Conservation (phyloP, 1,284 basidiomycete genomes). For the Marasmius fiardii region DNA sequence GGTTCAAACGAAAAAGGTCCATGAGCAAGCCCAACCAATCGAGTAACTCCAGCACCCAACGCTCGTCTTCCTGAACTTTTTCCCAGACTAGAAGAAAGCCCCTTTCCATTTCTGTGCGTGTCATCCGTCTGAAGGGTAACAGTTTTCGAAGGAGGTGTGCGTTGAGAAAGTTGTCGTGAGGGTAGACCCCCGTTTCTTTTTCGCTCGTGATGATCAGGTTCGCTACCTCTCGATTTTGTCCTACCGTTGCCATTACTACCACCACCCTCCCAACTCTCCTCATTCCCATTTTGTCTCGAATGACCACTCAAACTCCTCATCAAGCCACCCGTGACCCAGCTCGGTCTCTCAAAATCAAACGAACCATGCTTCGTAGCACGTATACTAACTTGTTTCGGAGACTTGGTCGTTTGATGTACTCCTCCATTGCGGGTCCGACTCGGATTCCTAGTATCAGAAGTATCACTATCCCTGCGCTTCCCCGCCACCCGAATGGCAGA, state of each 20-base stretch:
- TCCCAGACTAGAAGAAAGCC: conserved; percentile 31
- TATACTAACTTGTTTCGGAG: conserved; percentile 26
- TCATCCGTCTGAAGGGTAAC: conserved; percentile 15
- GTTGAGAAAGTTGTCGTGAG: not conserved
- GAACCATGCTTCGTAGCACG: conserved; percentile 53
- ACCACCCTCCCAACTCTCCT: conserved; percentile 12
- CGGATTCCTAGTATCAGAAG: conserved; percentile 4
- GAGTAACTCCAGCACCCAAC: conserved; percentile 24
- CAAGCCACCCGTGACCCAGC: conserved; percentile 28
- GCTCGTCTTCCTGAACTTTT: conserved; percentile 26
- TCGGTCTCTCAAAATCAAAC: conserved; percentile 71
- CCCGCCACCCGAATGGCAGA: no score
- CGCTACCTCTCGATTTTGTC: conserved; percentile 32
- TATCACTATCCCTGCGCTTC: conserved; percentile 11
- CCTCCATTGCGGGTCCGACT: not conserved
- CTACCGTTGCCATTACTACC: conserved; percentile 18
- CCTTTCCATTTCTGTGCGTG: conserved; percentile 16
- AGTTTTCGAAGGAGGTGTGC: not conserved
- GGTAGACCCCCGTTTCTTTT: not conserved
- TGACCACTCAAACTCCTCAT: conserved; percentile 23
- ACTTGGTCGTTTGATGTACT: conserved; percentile 8
- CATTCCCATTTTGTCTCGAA: conserved; percentile 7
- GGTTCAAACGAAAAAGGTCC: conserved; percentile 48
- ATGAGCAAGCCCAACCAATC: conserved; percentile 31
- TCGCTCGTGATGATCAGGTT: conserved; percentile 19